phyloP scores from a whole-genome alignment of 1,284 basidiomycete species.

The Entoloma clypeatum region DNA sequence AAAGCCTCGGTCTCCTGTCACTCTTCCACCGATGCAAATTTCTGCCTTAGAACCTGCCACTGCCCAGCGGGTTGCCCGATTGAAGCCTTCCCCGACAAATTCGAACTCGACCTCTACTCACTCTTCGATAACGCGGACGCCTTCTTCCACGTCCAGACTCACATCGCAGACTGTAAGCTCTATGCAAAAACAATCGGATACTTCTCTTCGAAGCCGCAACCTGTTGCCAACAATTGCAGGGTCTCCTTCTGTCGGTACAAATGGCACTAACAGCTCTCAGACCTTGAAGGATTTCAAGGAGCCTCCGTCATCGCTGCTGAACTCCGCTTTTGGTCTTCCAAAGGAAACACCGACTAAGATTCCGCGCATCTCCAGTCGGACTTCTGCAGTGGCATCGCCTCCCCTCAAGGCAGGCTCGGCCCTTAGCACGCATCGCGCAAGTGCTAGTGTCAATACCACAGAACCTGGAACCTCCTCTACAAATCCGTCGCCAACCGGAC shows the following conservation, averaged over 20 bases:
- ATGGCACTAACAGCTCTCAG: constrained; percentile 47
- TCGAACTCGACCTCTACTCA: constrained; percentile 42
- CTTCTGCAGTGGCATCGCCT: constrained; percentile 65
- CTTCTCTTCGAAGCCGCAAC: constrained; percentile 69
- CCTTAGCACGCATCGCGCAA: constrained; percentile 57
- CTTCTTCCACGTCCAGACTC: constrained; percentile 54
- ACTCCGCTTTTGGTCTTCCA: constrained; percentile 46
- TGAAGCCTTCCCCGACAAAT: constrained; percentile 58
- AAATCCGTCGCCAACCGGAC: constrained; percentile 58
- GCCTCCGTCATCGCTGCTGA: constrained; percentile 48
- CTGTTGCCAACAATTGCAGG: constrained; percentile 86
- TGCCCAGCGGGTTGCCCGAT: constrained; percentile 72
- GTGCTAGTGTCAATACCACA: constrained; percentile 57
- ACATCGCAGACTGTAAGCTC: constrained; percentile 76
- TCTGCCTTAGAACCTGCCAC: constrained; percentile 75
- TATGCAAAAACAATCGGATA: constrained; percentile 77
- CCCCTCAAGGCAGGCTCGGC: constrained; percentile 50
- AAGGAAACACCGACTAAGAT: constrained; percentile 93
- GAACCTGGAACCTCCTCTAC: constrained; percentile 45
- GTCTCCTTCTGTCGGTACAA: constrained; percentile 78
- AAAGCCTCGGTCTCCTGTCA: constrained; percentile 60
- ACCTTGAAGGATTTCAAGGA: constrained; percentile 54
- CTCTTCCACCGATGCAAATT: constrained; percentile 86
- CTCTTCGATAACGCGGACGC: constrained; percentile 39
- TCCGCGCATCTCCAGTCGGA: constrained; percentile 82